These are phyloP conservation scores for Zygoascus bituminiphila DNA, from an alignment of 805 yeast genomes.

Conservation along the genomic window DNA sequence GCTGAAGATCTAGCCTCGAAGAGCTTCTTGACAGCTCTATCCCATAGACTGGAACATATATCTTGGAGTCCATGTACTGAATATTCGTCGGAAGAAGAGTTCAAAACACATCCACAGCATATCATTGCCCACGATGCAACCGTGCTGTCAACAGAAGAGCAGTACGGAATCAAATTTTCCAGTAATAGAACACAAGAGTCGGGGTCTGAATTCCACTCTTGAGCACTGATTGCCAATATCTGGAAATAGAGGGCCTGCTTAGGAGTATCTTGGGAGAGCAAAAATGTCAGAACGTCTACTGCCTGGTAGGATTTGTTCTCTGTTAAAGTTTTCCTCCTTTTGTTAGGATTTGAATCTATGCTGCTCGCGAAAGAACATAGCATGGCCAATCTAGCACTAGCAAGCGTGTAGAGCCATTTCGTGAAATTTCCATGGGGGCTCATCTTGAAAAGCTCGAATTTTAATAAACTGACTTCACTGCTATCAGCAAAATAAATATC, in stretches of 20 bases:
- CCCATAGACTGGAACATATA: not conserved
- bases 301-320: not conserved
- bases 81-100: not conserved
- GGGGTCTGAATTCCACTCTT: not conserved
- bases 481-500: not conserved
- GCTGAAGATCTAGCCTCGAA: not conserved
- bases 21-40: not conserved
- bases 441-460: not conserved
- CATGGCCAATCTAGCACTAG: slow-evolving; percentile 2
- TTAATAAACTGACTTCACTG: not conserved
- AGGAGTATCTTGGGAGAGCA: not conserved
- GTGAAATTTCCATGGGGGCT: not conserved
- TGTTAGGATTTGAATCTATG: not conserved
- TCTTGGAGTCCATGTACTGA: not conserved
- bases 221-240: not conserved
- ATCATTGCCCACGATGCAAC: slow-evolving; percentile 5
- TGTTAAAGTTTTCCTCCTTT: not conserved
- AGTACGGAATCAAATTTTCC: not conserved
- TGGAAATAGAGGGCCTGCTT: not conserved
- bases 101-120: slow-evolving; percentile 4
- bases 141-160: not conserved
- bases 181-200: not conserved
- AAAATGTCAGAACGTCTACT: not conserved
- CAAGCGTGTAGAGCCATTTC: slow-evolving; percentile 1
- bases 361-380: not conserved